Conservation (phyloP, 2,329 filamentous ascomycete genomes). For the Ophiosphaerella herpotricha region DNA sequence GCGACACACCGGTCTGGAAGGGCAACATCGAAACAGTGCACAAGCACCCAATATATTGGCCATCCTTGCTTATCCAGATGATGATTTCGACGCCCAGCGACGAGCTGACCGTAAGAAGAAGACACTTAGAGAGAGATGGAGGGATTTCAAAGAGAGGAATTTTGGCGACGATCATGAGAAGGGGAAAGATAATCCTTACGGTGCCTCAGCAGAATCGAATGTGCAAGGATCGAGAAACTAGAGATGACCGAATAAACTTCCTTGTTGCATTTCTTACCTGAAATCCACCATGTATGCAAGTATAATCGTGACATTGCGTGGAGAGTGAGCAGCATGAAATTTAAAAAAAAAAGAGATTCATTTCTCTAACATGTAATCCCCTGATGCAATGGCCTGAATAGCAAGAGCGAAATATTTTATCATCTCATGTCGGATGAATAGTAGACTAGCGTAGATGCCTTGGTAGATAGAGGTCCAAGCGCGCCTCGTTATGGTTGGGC, state of each 20-base stretch:
- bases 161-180: neutral
- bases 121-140: constrained; percentile 12
- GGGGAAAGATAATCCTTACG: neutral
- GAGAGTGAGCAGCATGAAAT: too few relatives aligned
- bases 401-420: too few relatives aligned
- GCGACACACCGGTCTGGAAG: neutral
- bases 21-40: constrained; percentile 2
- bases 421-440: too few relatives aligned
- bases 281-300: too few relatives aligned
- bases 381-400: too few relatives aligned
- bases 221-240: constrained; percentile 3
- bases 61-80: constrained; percentile 7
- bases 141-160: constrained; percentile 10
- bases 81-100: constrained; percentile 9
- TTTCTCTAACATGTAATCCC: too few relatives aligned
- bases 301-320: too few relatives aligned
- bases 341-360: too few relatives aligned
- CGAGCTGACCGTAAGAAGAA: constrained; percentile 10
- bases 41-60: constrained; percentile 7
- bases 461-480: too few relatives aligned
- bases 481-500: neutral
- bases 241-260: neutral
- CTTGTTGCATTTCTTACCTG: too few relatives aligned
- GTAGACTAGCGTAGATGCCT: too few relatives aligned
- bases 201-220: constrained; percentile 6